Base-by-base conservation (phyloP, 768 basidiomycete genomes). In the Podaxis rugospora region DNA sequence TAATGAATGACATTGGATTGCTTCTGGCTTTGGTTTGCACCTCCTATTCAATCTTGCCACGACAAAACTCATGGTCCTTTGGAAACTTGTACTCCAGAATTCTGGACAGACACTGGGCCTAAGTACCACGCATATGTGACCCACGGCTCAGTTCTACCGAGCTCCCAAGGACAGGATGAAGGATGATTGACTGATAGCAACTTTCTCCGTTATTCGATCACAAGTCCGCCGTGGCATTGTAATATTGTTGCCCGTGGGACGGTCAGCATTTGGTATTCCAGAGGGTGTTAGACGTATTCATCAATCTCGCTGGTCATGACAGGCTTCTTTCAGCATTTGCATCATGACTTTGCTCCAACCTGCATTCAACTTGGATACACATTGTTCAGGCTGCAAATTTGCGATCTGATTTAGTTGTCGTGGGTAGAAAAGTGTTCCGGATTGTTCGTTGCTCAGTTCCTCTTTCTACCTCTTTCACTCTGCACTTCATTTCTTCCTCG, bases 351-450 rank as follows among this genome's bases (percentile, higher is more conserved):
- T 23, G 16, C 27, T 59, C 57, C 40, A 58, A 28, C 14, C 16
- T 9, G 27, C 18, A 35, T 35, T 57, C 16, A 7, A 51, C 32
- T n/a, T 59, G 39, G 49, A 58, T 39, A 58, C 47, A 50, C 16
- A 18, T 10, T 39, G 13, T 51, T 51, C 32, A 9, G 25, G 49
- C 37, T 28, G 39, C 16, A 28, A 32, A 7, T n/a, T 42, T 13
- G 49, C 14, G 37, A 28, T 42, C 57, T 59, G 51, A 59, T 52
- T 42, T 52, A n/a, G 51, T 18, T 59, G 57, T n/a, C 57, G 52
- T 59, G 57, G 9, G 23, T 59, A 44, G 42, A n/a, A 51, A 59
- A 21, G 50, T 40, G n/a, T 59, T 18, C 23, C 21, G 18, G 39
- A 25, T 7, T 44, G 35, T 37, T 39, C 25, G 14, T 39, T 39